Conservation (phyloP, 768 basidiomycete species). For the Amanita fuliginea region DNA sequence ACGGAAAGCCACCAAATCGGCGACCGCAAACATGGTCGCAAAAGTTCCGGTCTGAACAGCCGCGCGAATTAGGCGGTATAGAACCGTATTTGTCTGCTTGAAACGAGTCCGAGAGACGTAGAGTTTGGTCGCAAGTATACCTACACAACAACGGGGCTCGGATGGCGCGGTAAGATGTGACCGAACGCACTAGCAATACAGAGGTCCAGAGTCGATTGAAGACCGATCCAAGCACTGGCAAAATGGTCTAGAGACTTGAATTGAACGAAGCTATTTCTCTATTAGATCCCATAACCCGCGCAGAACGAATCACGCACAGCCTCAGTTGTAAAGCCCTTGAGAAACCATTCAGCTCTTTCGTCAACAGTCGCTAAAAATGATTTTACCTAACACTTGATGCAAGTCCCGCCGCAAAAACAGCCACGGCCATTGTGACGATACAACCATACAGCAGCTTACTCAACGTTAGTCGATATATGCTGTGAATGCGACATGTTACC, state of each 20-base stretch:
- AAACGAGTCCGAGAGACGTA: constrained; percentile 3
- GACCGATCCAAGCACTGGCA: constrained; percentile 6
- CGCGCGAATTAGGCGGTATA: constrained; percentile 7
- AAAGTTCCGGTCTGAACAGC: constrained; percentile 9
- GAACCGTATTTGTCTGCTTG: constrained; percentile 6
- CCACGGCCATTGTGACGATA: background rate
- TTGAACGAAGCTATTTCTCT: background rate
- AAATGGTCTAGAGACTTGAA: background rate
- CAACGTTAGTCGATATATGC: background rate
- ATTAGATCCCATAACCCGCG: background rate
- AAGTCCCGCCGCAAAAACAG: background rate
- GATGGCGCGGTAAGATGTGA: background rate
- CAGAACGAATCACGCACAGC: background rate
- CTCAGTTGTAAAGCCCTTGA: background rate
- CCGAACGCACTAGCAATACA: constrained; percentile 6
- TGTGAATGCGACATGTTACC: background rate
- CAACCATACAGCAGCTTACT: background rate
- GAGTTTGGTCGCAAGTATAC: background rate
- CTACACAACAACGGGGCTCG: background rate
- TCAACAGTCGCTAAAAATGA: background rate
- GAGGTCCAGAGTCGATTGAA: constrained; percentile 7
- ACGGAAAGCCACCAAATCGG: constrained; percentile 7
- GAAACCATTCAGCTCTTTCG: background rate
- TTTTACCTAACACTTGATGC: background rate
- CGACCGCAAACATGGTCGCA: constrained; percentile 7